Conservation (phyloP, 164 flowering plant genomes). For the Pachysandra terminalis region DNA sequence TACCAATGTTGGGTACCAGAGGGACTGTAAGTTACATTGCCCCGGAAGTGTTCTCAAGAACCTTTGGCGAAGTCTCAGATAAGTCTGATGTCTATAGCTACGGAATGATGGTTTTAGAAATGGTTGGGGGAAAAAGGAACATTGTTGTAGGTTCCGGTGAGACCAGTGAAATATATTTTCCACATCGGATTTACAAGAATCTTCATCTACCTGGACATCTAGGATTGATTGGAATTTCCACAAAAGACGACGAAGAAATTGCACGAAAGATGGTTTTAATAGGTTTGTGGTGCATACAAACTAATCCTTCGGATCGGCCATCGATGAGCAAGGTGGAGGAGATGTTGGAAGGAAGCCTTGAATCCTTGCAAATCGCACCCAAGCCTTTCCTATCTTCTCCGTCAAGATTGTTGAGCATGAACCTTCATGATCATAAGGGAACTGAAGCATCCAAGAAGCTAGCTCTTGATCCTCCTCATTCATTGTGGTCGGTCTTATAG, state of each 20-base stretch:
- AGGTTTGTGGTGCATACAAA: constrained; percentile 48
- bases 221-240: not conserved
- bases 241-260: not conserved
- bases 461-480: no score
- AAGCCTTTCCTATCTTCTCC: constrained; percentile 13
- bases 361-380: constrained; percentile 32
- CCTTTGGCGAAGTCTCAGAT: not conserved
- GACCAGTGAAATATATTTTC: constrained; percentile 35
- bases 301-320: constrained; percentile 32
- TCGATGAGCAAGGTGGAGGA: constrained; percentile 34
- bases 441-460: no score
- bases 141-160: not conserved
- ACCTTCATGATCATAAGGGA: no score
- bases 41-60: constrained; percentile 27
- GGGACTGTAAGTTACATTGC: constrained; percentile 5
- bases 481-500: no score
- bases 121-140: constrained; percentile 30
- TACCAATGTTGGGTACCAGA: not conserved
- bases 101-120: constrained; percentile 50
- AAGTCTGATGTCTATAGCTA: constrained; percentile 49
- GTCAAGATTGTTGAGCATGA: no score
- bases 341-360: constrained; percentile 37
- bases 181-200: constrained; percentile 30
- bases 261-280: constrained; percentile 37
- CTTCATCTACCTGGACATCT: not conserved